Evolutionary conservation across 2,329 filamentous ascomycete species (phyloP).

Genomic region (Fusarium marasasianum): DNA sequence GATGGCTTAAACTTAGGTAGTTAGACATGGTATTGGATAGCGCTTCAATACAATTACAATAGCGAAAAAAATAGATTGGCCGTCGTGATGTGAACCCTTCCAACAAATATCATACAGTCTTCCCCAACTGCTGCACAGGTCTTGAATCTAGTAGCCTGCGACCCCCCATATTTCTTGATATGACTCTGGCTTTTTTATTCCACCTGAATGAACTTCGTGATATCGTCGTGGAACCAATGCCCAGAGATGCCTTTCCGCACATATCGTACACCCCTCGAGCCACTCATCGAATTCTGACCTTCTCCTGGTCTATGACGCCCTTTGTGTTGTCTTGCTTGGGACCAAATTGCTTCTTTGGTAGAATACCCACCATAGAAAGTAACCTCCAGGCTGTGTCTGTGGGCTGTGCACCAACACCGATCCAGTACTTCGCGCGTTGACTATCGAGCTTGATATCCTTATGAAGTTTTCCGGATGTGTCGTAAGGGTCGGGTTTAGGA

Average conservation of each 20-base stretch:
- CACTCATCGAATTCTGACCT: conserved; percentile 45
- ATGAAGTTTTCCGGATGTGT: conserved; percentile 72
- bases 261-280: conserved; percentile 41
- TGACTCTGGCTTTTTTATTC: neutral
- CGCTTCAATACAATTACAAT: conserved; percentile 36
- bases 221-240: conserved; percentile 40
- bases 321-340: conserved; percentile 41
- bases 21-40: conserved; percentile 38
- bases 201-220: conserved; percentile 7
- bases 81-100: neutral
- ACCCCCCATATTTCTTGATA: neutral
- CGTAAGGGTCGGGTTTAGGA: conserved; percentile 70
- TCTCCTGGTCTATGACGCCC: conserved; percentile 38
- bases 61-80: conserved; percentile 11
- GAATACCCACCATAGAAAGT: conserved; percentile 75
- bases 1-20: conserved; percentile 27
- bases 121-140: neutral
- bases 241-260: conserved; percentile 39
- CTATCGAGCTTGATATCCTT: conserved; percentile 93
- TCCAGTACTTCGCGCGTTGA: conserved; percentile 88
- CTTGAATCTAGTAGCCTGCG: neutral
- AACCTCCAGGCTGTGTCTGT: conserved; percentile 89
- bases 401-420: conserved; percentile 95
- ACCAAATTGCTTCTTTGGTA: conserved; percentile 52
- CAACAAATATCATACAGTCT: conserved; percentile 29